Evolutionary conservation across 2,329 filamentous ascomycete genomes (phyloP).

Genomic region (Fusarium algeriense): DNA sequence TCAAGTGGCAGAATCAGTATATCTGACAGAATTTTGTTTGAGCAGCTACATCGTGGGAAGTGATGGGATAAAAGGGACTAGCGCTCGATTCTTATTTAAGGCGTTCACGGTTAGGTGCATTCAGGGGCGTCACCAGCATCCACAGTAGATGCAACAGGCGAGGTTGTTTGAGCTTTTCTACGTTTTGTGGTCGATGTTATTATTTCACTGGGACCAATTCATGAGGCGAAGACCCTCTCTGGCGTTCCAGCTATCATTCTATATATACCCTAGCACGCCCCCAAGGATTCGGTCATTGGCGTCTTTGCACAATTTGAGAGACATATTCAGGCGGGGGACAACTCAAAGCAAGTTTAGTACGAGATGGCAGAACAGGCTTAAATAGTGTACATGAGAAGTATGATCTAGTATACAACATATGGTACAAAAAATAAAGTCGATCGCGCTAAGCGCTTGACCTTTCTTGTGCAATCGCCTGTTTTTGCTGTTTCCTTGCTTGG

Average conservation of each 20-base stretch:
- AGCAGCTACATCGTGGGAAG: not conserved
- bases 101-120: slow-evolving; percentile 44
- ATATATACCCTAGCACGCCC: slow-evolving; percentile 37
- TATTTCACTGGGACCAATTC: slow-evolving; percentile 17
- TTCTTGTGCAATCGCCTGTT: slow-evolving; percentile 66
- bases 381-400: slow-evolving; percentile 36
- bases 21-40: slow-evolving; percentile 46
- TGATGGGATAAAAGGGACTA: not conserved
- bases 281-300: slow-evolving; percentile 22
- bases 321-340: slow-evolving; percentile 14
- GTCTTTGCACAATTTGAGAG: slow-evolving; percentile 27
- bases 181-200: slow-evolving; percentile 19
- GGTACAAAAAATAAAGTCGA: slow-evolving; percentile 19
- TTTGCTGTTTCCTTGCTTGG: slow-evolving; percentile 76
- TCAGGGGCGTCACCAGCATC: slow-evolving; percentile 42
- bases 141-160: slow-evolving; percentile 31
- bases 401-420: slow-evolving; percentile 29
- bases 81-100: slow-evolving; percentile 21
- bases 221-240: slow-evolving; percentile 14
- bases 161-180: slow-evolving; percentile 24
- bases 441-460: slow-evolving; percentile 47
- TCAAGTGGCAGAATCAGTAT: slow-evolving; percentile 87
- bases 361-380: slow-evolving; percentile 28
- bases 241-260: slow-evolving; percentile 27
- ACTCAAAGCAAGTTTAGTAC: slow-evolving; percentile 19